These are phyloP conservation scores for Colletotrichum sidae DNA, from an alignment of 2,329 filamentous ascomycete genomes.

Conservation along the genomic window DNA sequence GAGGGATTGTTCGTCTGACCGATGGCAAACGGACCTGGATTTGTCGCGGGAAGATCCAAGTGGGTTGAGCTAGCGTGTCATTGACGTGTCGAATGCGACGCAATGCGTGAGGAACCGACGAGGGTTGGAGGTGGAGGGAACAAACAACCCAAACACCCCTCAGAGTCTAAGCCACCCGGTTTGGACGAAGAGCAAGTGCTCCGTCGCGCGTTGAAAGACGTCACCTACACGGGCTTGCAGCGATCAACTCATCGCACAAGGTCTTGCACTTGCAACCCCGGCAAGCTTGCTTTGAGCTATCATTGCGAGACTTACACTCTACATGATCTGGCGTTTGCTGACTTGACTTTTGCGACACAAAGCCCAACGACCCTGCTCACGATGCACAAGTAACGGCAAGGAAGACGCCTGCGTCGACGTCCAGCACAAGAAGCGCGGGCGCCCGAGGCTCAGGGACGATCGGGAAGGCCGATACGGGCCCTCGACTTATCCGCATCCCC, in stretches of 20 bases:
- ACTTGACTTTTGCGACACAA: constrained; percentile 36
- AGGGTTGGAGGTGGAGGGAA: not conserved
- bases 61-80: constrained; percentile 30
- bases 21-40: constrained; percentile 22
- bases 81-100: constrained; percentile 31
- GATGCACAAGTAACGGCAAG: constrained; percentile 83
- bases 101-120: constrained; percentile 1
- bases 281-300: not conserved
- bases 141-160: not conserved
- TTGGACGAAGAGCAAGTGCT: constrained; percentile 22
- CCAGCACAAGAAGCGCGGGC: constrained; percentile 86
- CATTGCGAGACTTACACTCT: not conserved
- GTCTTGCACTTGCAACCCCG: constrained; percentile 17
- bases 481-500: constrained; percentile 57
- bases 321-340: constrained; percentile 11
- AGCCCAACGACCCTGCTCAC: constrained; percentile 82
- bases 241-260: not conserved
- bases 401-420: constrained; percentile 85
- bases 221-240: not conserved
- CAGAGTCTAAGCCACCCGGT: constrained; percentile 21
- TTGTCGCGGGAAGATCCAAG: constrained; percentile 30
- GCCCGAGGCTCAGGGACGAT: constrained; percentile 81
- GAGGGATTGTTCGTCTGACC: not conserved
- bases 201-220: not conserved
- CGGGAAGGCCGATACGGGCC: constrained; percentile 69